Base-by-base conservation (phyloP, 2,329 filamentous ascomycete genomes). In the Colletotrichum sansevieriae region DNA sequence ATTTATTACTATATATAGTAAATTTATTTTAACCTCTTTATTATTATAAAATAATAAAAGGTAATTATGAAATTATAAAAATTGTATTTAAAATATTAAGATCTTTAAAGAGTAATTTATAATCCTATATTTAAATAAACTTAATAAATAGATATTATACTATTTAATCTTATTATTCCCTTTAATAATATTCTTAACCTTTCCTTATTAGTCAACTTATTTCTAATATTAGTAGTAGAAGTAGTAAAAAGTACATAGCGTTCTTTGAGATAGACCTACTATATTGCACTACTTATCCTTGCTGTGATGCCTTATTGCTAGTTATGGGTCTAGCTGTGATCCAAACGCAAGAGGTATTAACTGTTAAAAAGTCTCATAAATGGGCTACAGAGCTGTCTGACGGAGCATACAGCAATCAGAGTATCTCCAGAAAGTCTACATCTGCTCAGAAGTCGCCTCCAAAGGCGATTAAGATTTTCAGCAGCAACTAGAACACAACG, bases 391-490 rank as follows among this genome's bases (percentile, higher is more conserved):
- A 44, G 41, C 41, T 44, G 15, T 18, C n/a, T 46, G 43, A 18
- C 7, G 43, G 43, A 2, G 15, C 43, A 46, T 10, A 46, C 2
- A 46, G 43, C 15, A 46, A 44, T 2, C 8, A 46, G 15, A 18
- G 20, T 1, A 46, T 46, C 43, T 46, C 43, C 5, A 46, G 7
- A 18, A 44, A 18, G 15, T 18, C 0, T n/a, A 3, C 41, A 3
- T 44, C 2, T 44, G 4, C 0, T 18, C 4, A 9, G 7, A 9
- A 44, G 41, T 44, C 1, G 41, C 41, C 15, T 9, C 18, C 41
- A 44, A 0, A 10, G 12, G 1, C 15, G 2, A 46, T 1, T 18
- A 0, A 44, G 4, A 2, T 2, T 18, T 1, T 18, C n/a, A 46
- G 43, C 3, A 46, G 2, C 43, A 46, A 46, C 7, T 3, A 10